These are phyloP conservation scores for Chrysosporium keratinophilum DNA, from an alignment of 2,329 filamentous ascomycete species.

Conservation along the genomic window DNA sequence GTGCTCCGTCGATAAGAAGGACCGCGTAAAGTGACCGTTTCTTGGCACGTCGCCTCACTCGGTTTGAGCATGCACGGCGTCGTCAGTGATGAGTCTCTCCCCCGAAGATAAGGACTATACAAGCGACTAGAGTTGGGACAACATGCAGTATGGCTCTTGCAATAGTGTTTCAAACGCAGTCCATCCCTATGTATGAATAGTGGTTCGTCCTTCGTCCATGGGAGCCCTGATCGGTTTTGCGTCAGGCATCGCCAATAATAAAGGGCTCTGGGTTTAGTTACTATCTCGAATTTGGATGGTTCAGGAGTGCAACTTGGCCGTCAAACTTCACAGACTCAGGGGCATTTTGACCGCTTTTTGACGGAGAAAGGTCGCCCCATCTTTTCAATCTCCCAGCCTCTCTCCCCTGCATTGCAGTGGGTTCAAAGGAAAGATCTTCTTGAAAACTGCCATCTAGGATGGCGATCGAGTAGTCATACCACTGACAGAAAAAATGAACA, in stretches of 20 bases:
- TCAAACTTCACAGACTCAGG: neutral
- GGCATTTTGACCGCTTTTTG: slow-evolving; percentile 2
- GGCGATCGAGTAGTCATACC: neutral
- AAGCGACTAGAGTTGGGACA: neutral
- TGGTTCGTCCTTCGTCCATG: too few species aligned
- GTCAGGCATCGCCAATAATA: too few species aligned
- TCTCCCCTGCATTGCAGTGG: neutral
- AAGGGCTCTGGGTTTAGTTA: too few species aligned
- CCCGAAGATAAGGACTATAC: neutral
- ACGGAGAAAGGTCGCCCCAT: neutral
- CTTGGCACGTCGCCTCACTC: slow-evolving; percentile 6
- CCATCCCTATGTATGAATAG: neutral
- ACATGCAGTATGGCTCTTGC: too few species aligned
- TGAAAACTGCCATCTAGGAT: neutral
- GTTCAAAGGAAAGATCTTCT: neutral
- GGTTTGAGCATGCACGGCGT: neutral
- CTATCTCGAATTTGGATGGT: too few species aligned
- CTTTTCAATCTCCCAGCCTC: neutral
- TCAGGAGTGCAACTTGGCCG: neutral
- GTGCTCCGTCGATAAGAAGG: neutral
- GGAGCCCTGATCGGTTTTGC: too few species aligned
- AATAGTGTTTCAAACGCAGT: neutral
- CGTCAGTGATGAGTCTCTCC: neutral
- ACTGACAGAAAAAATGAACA: neutral
- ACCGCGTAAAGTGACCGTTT: neutral